A percentile compares a stretch with the other conserved stretches of the same genome.
Evolutionary conservation across 163 green algal species (phyloP).

Genomic region (Chlamydomonas reinhardtii): DNA sequence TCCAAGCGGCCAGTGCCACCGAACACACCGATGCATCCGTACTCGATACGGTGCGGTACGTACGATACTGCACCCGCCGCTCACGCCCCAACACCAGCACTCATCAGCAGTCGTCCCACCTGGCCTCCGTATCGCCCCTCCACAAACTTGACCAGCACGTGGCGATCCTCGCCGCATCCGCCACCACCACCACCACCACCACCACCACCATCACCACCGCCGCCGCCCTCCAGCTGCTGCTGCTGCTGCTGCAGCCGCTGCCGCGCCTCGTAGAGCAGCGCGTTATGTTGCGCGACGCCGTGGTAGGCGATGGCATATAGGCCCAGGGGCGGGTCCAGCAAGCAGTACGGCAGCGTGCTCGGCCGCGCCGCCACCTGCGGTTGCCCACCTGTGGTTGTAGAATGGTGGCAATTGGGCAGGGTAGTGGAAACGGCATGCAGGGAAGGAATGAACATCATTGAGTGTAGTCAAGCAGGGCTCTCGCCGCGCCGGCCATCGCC

Average conservation of each 20-base stretch:
- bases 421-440: neutral
- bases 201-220: neutral
- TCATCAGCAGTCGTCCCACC: neutral
- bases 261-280: slow-evolving; percentile 36
- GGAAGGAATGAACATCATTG: no score
- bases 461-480: no score
- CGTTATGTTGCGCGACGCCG: neutral
- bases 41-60: neutral
- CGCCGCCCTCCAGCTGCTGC: no score
- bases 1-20: neutral
- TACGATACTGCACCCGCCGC: neutral
- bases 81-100: neutral
- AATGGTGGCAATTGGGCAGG: neutral
- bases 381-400: neutral
- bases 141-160: slow-evolving; percentile 13
- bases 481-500: no score
- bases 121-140: neutral
- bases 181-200: neutral
- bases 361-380: neutral
- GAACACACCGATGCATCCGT: neutral
- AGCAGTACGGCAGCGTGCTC: slow-evolving; percentile 13
- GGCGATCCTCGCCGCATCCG: neutral
- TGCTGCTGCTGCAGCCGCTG: neutral
- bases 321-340: neutral
- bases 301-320: neutral